These are phyloP conservation scores for Macrotyloma uniflorum DNA, from an alignment of 306 rosid species.

Conservation along the genomic window DNA sequence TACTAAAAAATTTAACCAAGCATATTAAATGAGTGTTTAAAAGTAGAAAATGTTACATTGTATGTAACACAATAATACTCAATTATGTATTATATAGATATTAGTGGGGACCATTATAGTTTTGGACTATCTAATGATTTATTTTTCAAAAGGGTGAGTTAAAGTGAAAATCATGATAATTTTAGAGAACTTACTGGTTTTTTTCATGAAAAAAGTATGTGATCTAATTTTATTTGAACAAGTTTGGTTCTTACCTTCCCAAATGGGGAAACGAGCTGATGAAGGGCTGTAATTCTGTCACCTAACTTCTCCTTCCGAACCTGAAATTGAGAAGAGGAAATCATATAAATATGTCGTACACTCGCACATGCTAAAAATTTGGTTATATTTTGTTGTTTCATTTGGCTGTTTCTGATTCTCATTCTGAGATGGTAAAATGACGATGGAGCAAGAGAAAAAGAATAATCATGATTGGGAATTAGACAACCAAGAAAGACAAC, in stretches of 20 bases:
- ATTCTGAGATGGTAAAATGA: slow-evolving; percentile 32
- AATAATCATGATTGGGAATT: slow-evolving; percentile 56
- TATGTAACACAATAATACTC: too few relatives aligned
- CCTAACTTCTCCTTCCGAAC: slow-evolving; percentile 99
- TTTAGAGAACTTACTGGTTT: too few relatives aligned
- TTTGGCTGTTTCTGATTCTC: slow-evolving; percentile 37
- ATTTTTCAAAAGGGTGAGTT: background rate
- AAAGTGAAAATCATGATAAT: background rate
- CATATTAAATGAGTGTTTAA: too few relatives aligned
- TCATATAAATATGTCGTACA: slow-evolving; percentile 32
- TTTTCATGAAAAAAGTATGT: too few relatives aligned
- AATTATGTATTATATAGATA: too few relatives aligned
- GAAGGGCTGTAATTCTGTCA: slow-evolving; percentile 97
- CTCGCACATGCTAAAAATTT: slow-evolving; percentile 48
- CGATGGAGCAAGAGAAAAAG: slow-evolving; percentile 51
- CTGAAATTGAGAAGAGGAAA: slow-evolving; percentile 52
- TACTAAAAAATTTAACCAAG: too few relatives aligned
- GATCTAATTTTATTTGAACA: slow-evolving; percentile 10
- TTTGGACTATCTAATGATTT: too few relatives aligned
- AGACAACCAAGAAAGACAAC: slow-evolving; percentile 90
- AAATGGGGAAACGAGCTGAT: slow-evolving; percentile 98
- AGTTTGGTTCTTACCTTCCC: slow-evolving; percentile 69
- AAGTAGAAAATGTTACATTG: too few relatives aligned
- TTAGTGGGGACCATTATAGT: background rate
- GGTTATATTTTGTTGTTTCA: slow-evolving; percentile 43